Evolutionary conservation across 495 filamentous ascomycete genomes (phyloP), one percentile per base, ranked within the genome.

Genomic region (Penicillium steckii): DNA sequence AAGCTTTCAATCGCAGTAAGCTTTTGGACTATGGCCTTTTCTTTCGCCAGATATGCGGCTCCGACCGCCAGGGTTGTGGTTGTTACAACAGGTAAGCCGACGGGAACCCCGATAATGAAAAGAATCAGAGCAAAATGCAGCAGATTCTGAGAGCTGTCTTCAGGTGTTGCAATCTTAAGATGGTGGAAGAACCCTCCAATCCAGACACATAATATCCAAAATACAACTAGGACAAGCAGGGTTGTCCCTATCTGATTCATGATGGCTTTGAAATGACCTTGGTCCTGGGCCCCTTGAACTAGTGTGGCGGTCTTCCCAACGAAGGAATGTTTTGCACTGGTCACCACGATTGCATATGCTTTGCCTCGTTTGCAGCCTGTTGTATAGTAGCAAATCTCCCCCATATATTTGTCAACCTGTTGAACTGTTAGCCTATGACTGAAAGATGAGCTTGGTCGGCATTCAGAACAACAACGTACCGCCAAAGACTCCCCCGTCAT

Each of bases 391-490:
- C 79, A 79, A 52, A 74, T 77, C 54, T 88, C 85, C 50, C 81
- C 80, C 80, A 89, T 85, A 76, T 82, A 89, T 75, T 89, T 89
- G 74, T 88, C 84, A 65, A 88, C n/a, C n/a, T n/a, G n/a, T n/a
- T n/a, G n/a, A n/a, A n/a, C n/a, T n/a, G n/a, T n/a, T n/a, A n/a
- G n/a, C n/a, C n/a, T n/a, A n/a, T n/a, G n/a, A n/a, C n/a, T n/a
- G n/a, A n/a, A n/a, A n/a, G n/a, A n/a, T n/a, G n/a, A n/a, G n/a
- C n/a, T n/a, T n/a, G n/a, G n/a, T n/a, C n/a, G n/a, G n/a, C n/a
- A n/a, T n/a, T n/a, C n/a, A n/a, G n/a, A n/a, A n/a, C n/a, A n/a
- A n/a, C n/a, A n/a, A n/a, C n/a, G n/a, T n/a, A n/a, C 85, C 57
- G 85, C 85, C 56, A 89, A 81, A 61, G 85, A 89, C 66, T 89